Evolutionary conservation across 1,284 basidiomycete species (phyloP).

Genomic region (Singerocomus inundabilis): DNA sequence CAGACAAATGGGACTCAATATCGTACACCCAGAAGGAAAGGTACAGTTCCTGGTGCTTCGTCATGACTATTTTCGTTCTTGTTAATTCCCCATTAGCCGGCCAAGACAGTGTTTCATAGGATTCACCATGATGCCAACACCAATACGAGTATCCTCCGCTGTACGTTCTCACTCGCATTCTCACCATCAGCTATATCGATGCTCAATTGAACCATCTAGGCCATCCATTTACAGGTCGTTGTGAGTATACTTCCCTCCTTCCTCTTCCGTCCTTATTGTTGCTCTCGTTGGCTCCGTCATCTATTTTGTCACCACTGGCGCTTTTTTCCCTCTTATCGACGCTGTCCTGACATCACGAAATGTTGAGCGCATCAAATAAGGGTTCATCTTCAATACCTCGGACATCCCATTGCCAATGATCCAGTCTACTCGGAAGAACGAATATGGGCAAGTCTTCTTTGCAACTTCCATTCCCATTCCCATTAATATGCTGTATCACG

Average conservation of each 20-base stretch:
- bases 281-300: background rate
- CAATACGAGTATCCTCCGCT: constrained; percentile 87
- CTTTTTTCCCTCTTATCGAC: constrained; percentile 1
- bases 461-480: background rate
- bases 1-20: constrained; percentile 92
- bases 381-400: constrained; percentile 95
- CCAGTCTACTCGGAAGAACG: constrained; percentile 77
- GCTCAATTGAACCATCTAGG: constrained; percentile 43
- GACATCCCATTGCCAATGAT: constrained; percentile 92
- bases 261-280: background rate
- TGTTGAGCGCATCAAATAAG: constrained; percentile 86
- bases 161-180: constrained; percentile 43
- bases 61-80: background rate
- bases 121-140: constrained; percentile 83
- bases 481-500: background rate
- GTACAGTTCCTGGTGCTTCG: constrained; percentile 39
- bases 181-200: constrained; percentile 8
- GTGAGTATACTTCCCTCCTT: constrained; percentile 45
- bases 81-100: constrained; percentile 48
- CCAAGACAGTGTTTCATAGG: constrained; percentile 87
- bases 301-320: background rate
- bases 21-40: constrained; percentile 93
- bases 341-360: constrained; percentile 3
- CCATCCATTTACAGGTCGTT: constrained; percentile 83
- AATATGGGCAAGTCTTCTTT: constrained; percentile 68